Percentiles rank a stretch among this genome's conserved stretches.
Conservation (phyloP, 441 rosid genomes). For the Biscutella laevigata region DNA sequence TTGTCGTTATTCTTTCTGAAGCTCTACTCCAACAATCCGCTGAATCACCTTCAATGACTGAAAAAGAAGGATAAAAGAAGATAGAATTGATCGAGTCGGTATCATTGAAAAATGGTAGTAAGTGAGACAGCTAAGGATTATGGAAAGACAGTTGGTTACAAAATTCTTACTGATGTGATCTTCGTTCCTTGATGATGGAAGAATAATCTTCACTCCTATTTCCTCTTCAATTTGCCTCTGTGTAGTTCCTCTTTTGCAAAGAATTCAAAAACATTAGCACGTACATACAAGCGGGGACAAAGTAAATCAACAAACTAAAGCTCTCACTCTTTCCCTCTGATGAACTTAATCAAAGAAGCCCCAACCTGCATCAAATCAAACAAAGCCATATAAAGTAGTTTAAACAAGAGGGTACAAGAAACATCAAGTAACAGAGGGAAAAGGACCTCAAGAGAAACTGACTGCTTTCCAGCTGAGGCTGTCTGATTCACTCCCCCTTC, state of each 20-base stretch:
- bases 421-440: not conserved
- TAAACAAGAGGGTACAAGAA: not conserved
- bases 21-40: slow-evolving; percentile 50
- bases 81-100: not conserved
- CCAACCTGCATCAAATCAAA: slow-evolving; percentile 45
- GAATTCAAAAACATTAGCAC: slow-evolving; percentile 18
- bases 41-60: slow-evolving; percentile 75
- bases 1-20: slow-evolving; percentile 45
- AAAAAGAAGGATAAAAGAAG: not conserved
- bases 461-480: slow-evolving; percentile 34
- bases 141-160: not conserved
- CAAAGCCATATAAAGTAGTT: not conserved
- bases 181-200: slow-evolving; percentile 57
- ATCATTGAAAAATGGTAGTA: not conserved
- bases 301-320: slow-evolving; percentile 13
- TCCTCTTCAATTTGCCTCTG: slow-evolving; percentile 64
- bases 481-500: slow-evolving; percentile 17
- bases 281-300: not conserved
- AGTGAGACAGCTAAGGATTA: not conserved
- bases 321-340: slow-evolving; percentile 69
- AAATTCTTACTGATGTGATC: slow-evolving; percentile 57
- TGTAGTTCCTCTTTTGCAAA: slow-evolving; percentile 46
- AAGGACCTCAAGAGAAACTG: slow-evolving; percentile 50
- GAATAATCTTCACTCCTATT: slow-evolving; percentile 57
- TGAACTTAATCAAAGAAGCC: slow-evolving; percentile 61